Evolutionary conservation across 176 grass and related monocot genomes (phyloP).

Genomic region (Juncus effusus): DNA sequence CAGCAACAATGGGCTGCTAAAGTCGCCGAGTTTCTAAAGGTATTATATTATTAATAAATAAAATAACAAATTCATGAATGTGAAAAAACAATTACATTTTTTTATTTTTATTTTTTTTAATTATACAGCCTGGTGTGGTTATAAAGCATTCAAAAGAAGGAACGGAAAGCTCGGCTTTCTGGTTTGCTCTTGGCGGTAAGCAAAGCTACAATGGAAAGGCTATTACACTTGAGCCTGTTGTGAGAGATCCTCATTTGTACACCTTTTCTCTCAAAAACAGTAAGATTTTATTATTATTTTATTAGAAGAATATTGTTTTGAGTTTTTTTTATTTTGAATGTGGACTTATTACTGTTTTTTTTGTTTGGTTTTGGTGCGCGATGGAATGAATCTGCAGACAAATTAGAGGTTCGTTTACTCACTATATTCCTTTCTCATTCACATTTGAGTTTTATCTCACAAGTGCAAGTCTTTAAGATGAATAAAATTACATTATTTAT

Average conservation of each 20-base stretch:
- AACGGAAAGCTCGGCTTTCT: constrained; percentile 95
- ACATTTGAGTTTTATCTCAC: constrained; percentile 9
- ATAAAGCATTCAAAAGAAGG: constrained; percentile 93
- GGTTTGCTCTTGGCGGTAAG: constrained; percentile 96
- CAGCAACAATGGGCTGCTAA: constrained; percentile 82
- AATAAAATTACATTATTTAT: neutral
- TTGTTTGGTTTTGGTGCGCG: constrained; percentile 32
- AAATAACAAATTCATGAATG: neutral
- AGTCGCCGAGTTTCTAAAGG: constrained; percentile 91
- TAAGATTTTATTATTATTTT: constrained; percentile 35
- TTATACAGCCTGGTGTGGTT: constrained; percentile 61
- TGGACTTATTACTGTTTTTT: constrained; percentile 29
- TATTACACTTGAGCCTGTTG: constrained; percentile 43
- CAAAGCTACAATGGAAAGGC: constrained; percentile 72
- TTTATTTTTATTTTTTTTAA: constrained; percentile 32
- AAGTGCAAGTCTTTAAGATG: too few species aligned
- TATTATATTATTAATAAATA: constrained; percentile 5
- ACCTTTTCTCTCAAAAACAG: constrained; percentile 84
- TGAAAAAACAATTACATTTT: neutral
- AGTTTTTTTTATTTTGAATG: constrained; percentile 23
- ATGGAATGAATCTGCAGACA: constrained; percentile 47
- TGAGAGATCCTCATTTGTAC: constrained; percentile 88
- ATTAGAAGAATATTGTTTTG: neutral
- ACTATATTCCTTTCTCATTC: constrained; percentile 19
- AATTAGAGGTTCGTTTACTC: constrained; percentile 56